Evolutionary conservation across 2,329 filamentous ascomycete species (phyloP).

Genomic region (Didymella keratinophila): DNA sequence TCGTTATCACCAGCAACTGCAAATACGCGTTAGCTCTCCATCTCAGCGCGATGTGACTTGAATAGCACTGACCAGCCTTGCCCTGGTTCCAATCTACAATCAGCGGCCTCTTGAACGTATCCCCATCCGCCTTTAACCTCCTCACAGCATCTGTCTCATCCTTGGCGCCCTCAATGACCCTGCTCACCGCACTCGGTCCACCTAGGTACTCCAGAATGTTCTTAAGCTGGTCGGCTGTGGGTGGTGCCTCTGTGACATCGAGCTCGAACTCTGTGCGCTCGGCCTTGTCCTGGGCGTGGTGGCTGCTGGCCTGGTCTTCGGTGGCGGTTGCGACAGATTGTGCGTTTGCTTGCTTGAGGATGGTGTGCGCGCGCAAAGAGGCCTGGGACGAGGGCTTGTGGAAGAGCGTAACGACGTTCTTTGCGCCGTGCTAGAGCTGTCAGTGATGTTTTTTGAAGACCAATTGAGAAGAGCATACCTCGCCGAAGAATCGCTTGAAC

Average conservation of each 20-base stretch:
- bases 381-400: conserved; percentile 79
- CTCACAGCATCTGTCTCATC: conserved; percentile 79
- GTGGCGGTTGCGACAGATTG: conserved; percentile 73
- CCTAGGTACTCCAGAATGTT: conserved; percentile 87
- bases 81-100: conserved; percentile 94
- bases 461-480: conserved; percentile 44
- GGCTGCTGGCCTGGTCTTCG: conserved; percentile 75
- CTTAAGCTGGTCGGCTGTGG: conserved; percentile 82
- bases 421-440: conserved; percentile 54
- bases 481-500: conserved; percentile 58
- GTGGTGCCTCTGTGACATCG: conserved; percentile 79
- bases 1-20: conserved; percentile 76
- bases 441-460: conserved; percentile 17
- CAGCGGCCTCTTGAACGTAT: conserved; percentile 77
- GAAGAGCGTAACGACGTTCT: conserved; percentile 94
- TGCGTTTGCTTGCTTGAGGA: conserved; percentile 82
- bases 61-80: conserved; percentile 65
- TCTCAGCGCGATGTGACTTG: neutral
- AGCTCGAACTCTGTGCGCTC: conserved; percentile 81
- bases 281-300: conserved; percentile 65
- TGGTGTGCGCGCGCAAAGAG: conserved; percentile 74
- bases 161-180: conserved; percentile 77
- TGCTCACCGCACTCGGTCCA: conserved; percentile 59
- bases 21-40: conserved; percentile 15
- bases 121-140: conserved; percentile 74